Evolutionary conservation across 345 rosid genomes (phyloP), one percentile per base, ranked within the genome.

Genomic region (Populus euphratica): DNA sequence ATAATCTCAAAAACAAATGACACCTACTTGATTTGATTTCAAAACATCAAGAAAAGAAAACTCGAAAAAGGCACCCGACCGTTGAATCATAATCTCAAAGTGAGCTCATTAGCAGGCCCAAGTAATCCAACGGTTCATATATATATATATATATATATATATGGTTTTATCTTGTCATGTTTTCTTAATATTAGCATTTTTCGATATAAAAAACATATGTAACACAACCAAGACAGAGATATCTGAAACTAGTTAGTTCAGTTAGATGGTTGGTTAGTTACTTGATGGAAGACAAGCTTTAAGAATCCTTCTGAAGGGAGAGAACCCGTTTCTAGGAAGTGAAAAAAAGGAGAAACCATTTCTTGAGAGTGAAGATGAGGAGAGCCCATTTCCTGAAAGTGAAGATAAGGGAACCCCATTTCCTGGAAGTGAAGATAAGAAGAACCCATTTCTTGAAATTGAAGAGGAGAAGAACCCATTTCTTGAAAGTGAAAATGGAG

Each of bases 281-380:
- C 93, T 86, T 67, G 97, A 87, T 68, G 79, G 84, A 74, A 81
- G 83, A 86, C 80, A 81, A 83, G 90, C 86, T 61, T 85, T 90
- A 50, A 87, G 81, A 78, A 88, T 86, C 79, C 79, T 85, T 61
- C 81, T 80, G 74, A 90, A 77, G 6, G 90, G 90, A 74, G 80
- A 85, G 21, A 76, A 76, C 81, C 85, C 88, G 72, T 71, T 77
- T 68, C 76, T 81, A 3, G 80, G 75, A 78, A 84, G 61, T 6
- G 83, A 80, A 80, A 80, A 49, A 61, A 73, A 69, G 62, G 83
- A 72, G 25, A 76, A 74, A 80, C 84, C 88, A 72, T 75, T 77
- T 68, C 80, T 81, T 5, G 80, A 75, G 77, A 84, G 38, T 1
- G 83, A 81, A 80, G 79, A 56, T 47, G 75, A 69, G 54, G 80